These are phyloP conservation scores for Polyporus arcularius DNA, from an alignment of 768 basidiomycete genomes.

Conservation along the genomic window DNA sequence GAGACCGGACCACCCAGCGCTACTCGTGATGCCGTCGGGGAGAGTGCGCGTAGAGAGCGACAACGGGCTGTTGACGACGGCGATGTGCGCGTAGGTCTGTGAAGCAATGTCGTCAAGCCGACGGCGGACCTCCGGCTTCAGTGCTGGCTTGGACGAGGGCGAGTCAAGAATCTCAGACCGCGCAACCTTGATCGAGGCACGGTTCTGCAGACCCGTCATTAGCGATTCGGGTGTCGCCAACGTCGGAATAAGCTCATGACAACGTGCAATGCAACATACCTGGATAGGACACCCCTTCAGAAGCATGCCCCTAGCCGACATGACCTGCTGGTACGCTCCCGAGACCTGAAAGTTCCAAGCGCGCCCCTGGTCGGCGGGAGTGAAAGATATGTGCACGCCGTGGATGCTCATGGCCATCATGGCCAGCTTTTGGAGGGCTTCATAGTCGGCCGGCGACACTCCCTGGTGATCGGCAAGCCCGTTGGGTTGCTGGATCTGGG, in stretches of 20 bases:
- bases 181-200: constrained; percentile 84
- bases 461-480: constrained; percentile 33
- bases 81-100: constrained; percentile 90
- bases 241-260: not conserved
- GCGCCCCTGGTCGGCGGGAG: constrained; percentile 67
- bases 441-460: constrained; percentile 53
- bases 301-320: constrained; percentile 85
- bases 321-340: constrained; percentile 90
- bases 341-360: constrained; percentile 91
- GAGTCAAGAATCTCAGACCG: constrained; percentile 93
- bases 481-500: constrained; percentile 39
- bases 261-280: constrained; percentile 41
- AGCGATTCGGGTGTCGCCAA: not conserved
- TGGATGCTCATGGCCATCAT: constrained; percentile 75
- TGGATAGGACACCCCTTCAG: constrained; percentile 88
- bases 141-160: constrained; percentile 70
- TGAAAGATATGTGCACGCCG: constrained; percentile 82
- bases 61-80: constrained; percentile 86
- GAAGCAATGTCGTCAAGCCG: constrained; percentile 93
- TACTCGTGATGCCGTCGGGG: constrained; percentile 74
- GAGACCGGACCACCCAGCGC: constrained; percentile 83
- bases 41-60: constrained; percentile 74
- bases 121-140: constrained; percentile 81
- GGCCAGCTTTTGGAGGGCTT: constrained; percentile 77
- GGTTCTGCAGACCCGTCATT: constrained; percentile 52